Percentiles rank a stretch among this genome's conserved stretches.
Conservation (phyloP, 345 rosid species). For the Camelina neglecta region DNA sequence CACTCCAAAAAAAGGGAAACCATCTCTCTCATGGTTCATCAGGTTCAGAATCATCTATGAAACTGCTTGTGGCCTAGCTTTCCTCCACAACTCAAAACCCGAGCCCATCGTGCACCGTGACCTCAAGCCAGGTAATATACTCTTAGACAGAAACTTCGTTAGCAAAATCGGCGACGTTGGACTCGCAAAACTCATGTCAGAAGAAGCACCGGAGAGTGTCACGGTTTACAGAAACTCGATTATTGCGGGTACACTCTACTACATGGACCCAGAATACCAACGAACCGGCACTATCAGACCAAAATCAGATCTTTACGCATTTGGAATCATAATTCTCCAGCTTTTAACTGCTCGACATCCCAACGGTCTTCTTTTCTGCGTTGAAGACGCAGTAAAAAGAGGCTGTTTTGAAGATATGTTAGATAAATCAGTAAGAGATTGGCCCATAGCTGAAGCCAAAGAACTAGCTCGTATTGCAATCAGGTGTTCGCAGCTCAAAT, state of each 20-base stretch:
- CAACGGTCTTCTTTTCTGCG: slow-evolving; percentile 60
- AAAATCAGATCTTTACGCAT: slow-evolving; percentile 85
- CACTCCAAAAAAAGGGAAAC: slow-evolving; percentile 58
- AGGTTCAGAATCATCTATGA: slow-evolving; percentile 77
- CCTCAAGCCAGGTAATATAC: slow-evolving; percentile 80
- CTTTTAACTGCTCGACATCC: slow-evolving; percentile 66
- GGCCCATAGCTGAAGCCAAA: slow-evolving; percentile 73
- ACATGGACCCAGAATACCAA: slow-evolving; percentile 93
- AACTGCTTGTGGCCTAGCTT: slow-evolving; percentile 82
- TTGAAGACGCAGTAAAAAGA: slow-evolving; percentile 65
- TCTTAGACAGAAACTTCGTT: slow-evolving; percentile 71
- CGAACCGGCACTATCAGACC: slow-evolving; percentile 90
- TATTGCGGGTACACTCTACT: slow-evolving; percentile 75
- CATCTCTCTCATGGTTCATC: slow-evolving; percentile 79
- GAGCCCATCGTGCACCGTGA: slow-evolving; percentile 87
- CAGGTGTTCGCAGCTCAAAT: slow-evolving; percentile 72
- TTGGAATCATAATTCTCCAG: slow-evolving; percentile 78
- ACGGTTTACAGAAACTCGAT: slow-evolving; percentile 70
- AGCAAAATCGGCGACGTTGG: slow-evolving; percentile 94
- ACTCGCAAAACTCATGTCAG: slow-evolving; percentile 80
- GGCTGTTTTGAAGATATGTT: slow-evolving; percentile 63
- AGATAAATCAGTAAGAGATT: slow-evolving; percentile 62
- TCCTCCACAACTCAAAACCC: slow-evolving; percentile 93
- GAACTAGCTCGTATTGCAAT: slow-evolving; percentile 74
- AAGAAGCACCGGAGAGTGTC: slow-evolving; percentile 69